These are phyloP conservation scores for Naumovozyma castellii DNA, from an alignment of 805 yeast genomes.

Conservation along the genomic window DNA sequence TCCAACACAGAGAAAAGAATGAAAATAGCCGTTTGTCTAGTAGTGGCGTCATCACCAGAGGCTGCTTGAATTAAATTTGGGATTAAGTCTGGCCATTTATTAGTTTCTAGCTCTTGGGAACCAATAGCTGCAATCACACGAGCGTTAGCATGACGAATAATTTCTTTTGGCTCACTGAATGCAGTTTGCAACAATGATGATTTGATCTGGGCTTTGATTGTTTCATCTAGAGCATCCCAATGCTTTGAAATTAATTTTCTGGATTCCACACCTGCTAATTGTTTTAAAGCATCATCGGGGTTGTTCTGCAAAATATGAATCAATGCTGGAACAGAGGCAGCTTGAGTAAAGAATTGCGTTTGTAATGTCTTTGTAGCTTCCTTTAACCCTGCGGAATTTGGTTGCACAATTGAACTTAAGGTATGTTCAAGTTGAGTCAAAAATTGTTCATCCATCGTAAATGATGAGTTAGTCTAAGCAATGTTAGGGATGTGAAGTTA, in stretches of 20 bases:
- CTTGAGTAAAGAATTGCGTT: slow-evolving; percentile 61
- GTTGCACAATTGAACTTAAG: slow-evolving; percentile 65
- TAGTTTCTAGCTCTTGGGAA: slow-evolving; percentile 56
- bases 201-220: slow-evolving; percentile 52
- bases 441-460: slow-evolving; percentile 61
- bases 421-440: slow-evolving; percentile 67
- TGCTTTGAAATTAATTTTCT: slow-evolving; percentile 67
- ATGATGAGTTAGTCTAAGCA: background rate
- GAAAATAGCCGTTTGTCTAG: slow-evolving; percentile 76
- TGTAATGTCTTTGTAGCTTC: slow-evolving; percentile 70
- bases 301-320: slow-evolving; percentile 70
- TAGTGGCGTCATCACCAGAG: slow-evolving; percentile 41
- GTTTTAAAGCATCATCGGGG: slow-evolving; percentile 63
- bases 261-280: slow-evolving; percentile 93
- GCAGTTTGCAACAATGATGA: slow-evolving; percentile 59
- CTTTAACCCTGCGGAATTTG: slow-evolving; percentile 74
- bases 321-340: slow-evolving; percentile 69
- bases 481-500: background rate
- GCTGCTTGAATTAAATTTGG: slow-evolving; percentile 63
- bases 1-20: slow-evolving; percentile 72
- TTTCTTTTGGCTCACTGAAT: slow-evolving; percentile 50
- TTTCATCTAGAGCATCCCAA: slow-evolving; percentile 47
- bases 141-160: slow-evolving; percentile 80
- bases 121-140: slow-evolving; percentile 85
- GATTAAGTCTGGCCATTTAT: slow-evolving; percentile 69